These are phyloP conservation scores for Penicillium malachiteum DNA, from an alignment of 495 filamentous ascomycete genomes.

Conservation along the genomic window DNA sequence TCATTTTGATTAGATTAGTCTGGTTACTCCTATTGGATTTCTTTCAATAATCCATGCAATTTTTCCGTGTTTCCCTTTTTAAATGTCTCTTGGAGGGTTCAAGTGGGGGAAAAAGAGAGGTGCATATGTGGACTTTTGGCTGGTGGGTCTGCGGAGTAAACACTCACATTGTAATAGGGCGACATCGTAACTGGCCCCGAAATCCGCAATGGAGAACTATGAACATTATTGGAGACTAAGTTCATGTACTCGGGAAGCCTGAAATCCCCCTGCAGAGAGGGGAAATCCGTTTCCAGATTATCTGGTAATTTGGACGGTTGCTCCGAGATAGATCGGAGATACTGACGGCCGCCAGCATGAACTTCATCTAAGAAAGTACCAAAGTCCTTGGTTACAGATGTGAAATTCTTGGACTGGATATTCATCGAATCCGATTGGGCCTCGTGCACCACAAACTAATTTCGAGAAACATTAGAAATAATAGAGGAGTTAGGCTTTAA, in stretches of 20 bases:
- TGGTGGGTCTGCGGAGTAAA: background rate
- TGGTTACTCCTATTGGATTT: background rate
- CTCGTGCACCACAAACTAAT: constrained; percentile 70
- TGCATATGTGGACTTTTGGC: background rate
- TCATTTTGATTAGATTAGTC: background rate
- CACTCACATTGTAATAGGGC: constrained; percentile 83
- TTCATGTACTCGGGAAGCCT: constrained; percentile 61
- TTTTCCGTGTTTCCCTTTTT: background rate
- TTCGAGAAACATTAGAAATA: background rate
- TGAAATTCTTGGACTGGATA: constrained; percentile 81
- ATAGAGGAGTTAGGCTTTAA: background rate
- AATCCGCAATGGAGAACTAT: constrained; percentile 78
- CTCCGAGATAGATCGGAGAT: constrained; percentile 71
- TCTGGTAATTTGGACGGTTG: constrained; percentile 68
- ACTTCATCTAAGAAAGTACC: constrained; percentile 65
- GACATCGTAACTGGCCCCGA: constrained; percentile 85
- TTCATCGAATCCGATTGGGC: constrained; percentile 65
- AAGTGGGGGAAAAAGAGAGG: background rate
- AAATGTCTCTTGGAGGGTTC: background rate
- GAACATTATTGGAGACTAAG: constrained; percentile 58
- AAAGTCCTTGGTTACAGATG: constrained; percentile 68
- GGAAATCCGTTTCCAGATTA: constrained; percentile 67
- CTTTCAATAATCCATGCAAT: background rate
- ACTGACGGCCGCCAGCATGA: constrained; percentile 61
- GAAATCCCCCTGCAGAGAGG: constrained; percentile 67